These are phyloP conservation scores for Russula compacta DNA, from an alignment of 768 basidiomycete species.

Conservation along the genomic window DNA sequence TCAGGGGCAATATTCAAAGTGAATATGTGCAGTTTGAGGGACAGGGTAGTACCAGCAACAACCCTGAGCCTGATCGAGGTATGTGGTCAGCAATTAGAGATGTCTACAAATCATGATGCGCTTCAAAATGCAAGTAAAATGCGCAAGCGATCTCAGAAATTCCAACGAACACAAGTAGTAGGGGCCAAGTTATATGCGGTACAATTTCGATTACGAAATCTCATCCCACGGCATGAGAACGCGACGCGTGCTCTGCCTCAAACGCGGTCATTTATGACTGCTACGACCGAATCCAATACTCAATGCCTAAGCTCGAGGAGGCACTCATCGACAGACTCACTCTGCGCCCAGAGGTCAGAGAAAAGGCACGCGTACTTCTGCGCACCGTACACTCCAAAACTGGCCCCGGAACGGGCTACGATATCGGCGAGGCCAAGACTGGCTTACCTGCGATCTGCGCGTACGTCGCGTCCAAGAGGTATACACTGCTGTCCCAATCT, in stretches of 20 bases:
- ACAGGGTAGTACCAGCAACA: background rate
- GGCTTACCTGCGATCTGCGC: slow-evolving; percentile 45
- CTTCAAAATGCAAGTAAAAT: background rate
- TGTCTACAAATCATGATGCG: background rate
- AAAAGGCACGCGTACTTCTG: slow-evolving; percentile 29
- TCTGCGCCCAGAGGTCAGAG: slow-evolving; percentile 27
- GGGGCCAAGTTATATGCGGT: too few species aligned
- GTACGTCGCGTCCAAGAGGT: slow-evolving; percentile 42
- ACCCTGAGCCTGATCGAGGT: background rate
- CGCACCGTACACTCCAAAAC: slow-evolving; percentile 35
- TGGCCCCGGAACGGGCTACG: slow-evolving; percentile 40
- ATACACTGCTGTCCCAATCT: slow-evolving; percentile 3
- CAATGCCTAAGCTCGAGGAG: slow-evolving; percentile 17
- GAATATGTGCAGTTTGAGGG: background rate
- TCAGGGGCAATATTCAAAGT: background rate
- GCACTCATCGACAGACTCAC: slow-evolving; percentile 14
- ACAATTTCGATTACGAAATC: background rate
- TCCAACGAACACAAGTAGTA: too few species aligned
- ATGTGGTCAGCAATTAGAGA: too few species aligned
- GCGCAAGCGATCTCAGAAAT: background rate
- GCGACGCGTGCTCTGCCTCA: background rate
- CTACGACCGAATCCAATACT: background rate
- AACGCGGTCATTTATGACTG: background rate
- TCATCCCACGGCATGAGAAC: slow-evolving; percentile 2
- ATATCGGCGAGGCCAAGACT: slow-evolving; percentile 30